These are phyloP conservation scores for Dipodascus geniculatus DNA, from an alignment of 805 yeast species.

Conservation along the genomic window DNA sequence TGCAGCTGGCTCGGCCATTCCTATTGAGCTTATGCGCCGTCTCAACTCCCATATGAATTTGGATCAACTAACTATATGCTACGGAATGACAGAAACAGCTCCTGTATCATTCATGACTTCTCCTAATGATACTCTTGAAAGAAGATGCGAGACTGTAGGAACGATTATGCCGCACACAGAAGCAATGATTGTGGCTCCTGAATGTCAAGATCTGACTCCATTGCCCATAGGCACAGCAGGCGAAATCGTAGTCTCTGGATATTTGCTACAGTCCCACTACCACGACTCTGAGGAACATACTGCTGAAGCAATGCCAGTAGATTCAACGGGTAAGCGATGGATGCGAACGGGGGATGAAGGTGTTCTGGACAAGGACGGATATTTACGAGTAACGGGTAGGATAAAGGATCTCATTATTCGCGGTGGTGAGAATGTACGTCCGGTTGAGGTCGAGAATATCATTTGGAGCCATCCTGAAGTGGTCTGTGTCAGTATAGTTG, in stretches of 20 bases:
- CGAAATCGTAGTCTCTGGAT: conserved; percentile 22
- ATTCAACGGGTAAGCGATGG: conserved; percentile 18
- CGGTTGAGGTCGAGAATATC: conserved; percentile 22
- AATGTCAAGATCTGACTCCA: conserved; percentile 10
- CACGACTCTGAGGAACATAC: conserved; percentile 18
- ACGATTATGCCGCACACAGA: conserved; percentile 21
- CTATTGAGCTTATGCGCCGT: conserved; percentile 20
- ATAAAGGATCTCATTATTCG: conserved; percentile 24
- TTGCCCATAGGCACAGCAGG: conserved; percentile 18
- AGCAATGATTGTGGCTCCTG: conserved; percentile 16
- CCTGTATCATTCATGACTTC: conserved; percentile 23
- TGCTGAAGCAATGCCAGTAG: conserved; percentile 17
- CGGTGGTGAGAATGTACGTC: conserved; percentile 25
- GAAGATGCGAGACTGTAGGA: conserved; percentile 19
- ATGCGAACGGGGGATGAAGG: conserved; percentile 25
- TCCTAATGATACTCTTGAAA: conserved; percentile 18
- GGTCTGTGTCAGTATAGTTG: conserved; percentile 22
- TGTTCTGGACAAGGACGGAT: conserved; percentile 19
- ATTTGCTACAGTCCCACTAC: conserved; percentile 18
- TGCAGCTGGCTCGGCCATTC: conserved; percentile 24
- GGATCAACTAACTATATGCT: conserved; percentile 20
- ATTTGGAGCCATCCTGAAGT: conserved; percentile 18
- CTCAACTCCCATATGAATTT: conserved; percentile 14
- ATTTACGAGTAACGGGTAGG: conserved; percentile 21
- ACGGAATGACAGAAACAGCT: conserved; percentile 25